phyloP scores from a whole-genome alignment of 2,329 filamentous ascomycete species.

The Diaporthe citri region DNA sequence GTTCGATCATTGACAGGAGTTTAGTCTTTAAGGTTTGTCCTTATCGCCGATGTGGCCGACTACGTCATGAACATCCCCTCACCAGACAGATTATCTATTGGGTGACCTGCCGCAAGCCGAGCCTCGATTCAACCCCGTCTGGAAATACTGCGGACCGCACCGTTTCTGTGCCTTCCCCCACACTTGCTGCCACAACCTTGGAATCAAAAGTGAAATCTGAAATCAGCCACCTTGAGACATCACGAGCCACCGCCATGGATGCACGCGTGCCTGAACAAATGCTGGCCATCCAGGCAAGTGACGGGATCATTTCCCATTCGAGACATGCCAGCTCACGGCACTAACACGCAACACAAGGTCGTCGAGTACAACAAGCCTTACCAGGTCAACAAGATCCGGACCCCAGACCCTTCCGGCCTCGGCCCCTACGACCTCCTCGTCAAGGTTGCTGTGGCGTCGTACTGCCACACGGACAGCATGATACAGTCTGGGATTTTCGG shows the following conservation, averaged over 20 bases:
- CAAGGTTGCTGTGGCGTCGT: slow-evolving; percentile 69
- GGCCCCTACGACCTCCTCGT: slow-evolving; percentile 68
- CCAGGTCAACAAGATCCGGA: slow-evolving; percentile 61
- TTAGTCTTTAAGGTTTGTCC: background rate
- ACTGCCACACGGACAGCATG: slow-evolving; percentile 74
- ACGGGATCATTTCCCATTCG: no score
- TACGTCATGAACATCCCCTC: slow-evolving; percentile 23
- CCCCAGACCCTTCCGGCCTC: slow-evolving; percentile 62
- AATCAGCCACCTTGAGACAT: no score
- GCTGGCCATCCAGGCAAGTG: slow-evolving; percentile 36
- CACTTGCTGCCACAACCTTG: background rate
- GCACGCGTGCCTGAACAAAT: slow-evolving; percentile 31
- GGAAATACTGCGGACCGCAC: no score
- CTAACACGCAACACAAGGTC: slow-evolving; percentile 41
- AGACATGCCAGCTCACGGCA: background rate
- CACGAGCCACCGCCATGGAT: background rate
- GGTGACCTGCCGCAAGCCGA: background rate
- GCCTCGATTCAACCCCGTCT: background rate
- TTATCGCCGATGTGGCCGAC: background rate
- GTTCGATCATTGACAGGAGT: background rate
- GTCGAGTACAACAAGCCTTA: slow-evolving; percentile 67
- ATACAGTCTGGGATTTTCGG: slow-evolving; percentile 63
- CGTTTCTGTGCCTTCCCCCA: background rate
- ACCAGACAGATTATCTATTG: background rate
- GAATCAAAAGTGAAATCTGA: background rate